A percentile compares a stretch with the other conserved stretches of the same genome.
These are phyloP conservation scores for Allantophomopsis cytisporea DNA, from an alignment of 2,329 filamentous ascomycete species.

Conservation along the genomic window DNA sequence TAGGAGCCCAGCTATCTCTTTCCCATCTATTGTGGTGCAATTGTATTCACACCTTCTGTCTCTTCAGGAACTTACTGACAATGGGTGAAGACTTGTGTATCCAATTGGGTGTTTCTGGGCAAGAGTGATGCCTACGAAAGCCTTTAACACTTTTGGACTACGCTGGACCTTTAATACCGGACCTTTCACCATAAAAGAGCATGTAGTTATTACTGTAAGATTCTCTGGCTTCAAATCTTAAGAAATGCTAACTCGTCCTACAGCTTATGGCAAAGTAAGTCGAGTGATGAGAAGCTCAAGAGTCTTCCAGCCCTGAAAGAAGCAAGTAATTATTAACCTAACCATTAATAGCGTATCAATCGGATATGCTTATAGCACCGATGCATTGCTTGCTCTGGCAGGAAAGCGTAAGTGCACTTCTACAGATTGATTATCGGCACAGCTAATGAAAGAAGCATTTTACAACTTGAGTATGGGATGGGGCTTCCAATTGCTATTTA, in stretches of 20 bases:
- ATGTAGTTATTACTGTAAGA: slow-evolving; percentile 54
- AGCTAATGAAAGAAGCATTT: slow-evolving; percentile 27
- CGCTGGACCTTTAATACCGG: slow-evolving; percentile 49
- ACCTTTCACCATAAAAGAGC: slow-evolving; percentile 59
- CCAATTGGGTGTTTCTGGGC: slow-evolving; percentile 4
- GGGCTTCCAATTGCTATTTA: slow-evolving; percentile 44
- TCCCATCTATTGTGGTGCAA: slow-evolving; percentile 3
- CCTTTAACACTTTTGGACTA: slow-evolving; percentile 35
- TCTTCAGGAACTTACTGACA: not conserved
- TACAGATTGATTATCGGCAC: no score
- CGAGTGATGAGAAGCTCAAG: slow-evolving; percentile 35
- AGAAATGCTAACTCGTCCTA: slow-evolving; percentile 42
- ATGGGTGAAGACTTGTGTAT: slow-evolving; percentile 27
- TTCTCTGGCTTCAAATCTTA: slow-evolving; percentile 16
- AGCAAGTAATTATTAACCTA: slow-evolving; percentile 2
- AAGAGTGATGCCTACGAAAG: slow-evolving; percentile 4
- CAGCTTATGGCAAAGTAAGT: slow-evolving; percentile 1
- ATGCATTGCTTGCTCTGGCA: slow-evolving; percentile 51
- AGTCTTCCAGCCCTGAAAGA: slow-evolving; percentile 35
- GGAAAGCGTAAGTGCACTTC: slow-evolving; percentile 28
- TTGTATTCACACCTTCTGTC: not conserved
- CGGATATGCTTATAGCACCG: slow-evolving; percentile 47
- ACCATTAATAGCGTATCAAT: slow-evolving; percentile 25
- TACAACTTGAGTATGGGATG: slow-evolving; percentile 34
- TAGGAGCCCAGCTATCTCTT: slow-evolving; percentile 4